phyloP scores from a whole-genome alignment of 345 rosid species.

The Brassica juncea region DNA sequence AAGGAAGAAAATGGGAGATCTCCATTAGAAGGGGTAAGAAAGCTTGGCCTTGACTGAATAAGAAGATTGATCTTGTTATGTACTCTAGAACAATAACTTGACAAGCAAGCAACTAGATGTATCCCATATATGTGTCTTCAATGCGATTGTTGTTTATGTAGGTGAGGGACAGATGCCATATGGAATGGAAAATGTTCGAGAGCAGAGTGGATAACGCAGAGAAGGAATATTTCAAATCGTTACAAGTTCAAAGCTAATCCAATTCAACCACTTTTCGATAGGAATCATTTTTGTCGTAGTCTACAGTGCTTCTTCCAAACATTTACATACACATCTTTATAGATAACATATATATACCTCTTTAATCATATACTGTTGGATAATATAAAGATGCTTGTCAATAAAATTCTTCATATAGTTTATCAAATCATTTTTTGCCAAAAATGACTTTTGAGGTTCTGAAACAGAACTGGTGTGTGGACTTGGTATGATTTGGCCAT shows the following conservation, averaged over 20 bases:
- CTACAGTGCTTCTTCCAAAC: not conserved
- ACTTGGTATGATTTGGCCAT: no score
- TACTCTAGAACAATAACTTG: not conserved
- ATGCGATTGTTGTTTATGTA: conserved; percentile 31
- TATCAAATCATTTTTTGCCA: no score
- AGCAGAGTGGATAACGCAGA: conserved; percentile 65
- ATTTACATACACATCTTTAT: conserved; percentile 10
- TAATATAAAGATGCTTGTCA: not conserved
- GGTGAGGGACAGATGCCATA: conserved; percentile 74
- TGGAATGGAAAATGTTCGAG: conserved; percentile 78
- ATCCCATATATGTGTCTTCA: not conserved
- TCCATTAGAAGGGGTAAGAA: conserved; percentile 81
- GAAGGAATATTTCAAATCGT: conserved; percentile 45
- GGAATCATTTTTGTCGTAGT: conserved; percentile 20
- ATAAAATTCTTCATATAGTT: no score
- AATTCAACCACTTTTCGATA: conserved; percentile 34
- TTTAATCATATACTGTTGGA: not conserved
- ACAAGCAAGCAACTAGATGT: conserved; percentile 5
- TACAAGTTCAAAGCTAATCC: conserved; percentile 24
- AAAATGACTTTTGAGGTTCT: no score
- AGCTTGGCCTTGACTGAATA: not conserved
- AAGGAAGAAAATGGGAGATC: conserved; percentile 54
- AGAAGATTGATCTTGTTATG: not conserved
- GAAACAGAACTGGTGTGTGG: no score
- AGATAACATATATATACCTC: not conserved